Percentiles rank a stretch among this genome's conserved stretches.
These are phyloP conservation scores for Daldinia grandis DNA, from an alignment of 495 filamentous ascomycete genomes.

Conservation along the genomic window DNA sequence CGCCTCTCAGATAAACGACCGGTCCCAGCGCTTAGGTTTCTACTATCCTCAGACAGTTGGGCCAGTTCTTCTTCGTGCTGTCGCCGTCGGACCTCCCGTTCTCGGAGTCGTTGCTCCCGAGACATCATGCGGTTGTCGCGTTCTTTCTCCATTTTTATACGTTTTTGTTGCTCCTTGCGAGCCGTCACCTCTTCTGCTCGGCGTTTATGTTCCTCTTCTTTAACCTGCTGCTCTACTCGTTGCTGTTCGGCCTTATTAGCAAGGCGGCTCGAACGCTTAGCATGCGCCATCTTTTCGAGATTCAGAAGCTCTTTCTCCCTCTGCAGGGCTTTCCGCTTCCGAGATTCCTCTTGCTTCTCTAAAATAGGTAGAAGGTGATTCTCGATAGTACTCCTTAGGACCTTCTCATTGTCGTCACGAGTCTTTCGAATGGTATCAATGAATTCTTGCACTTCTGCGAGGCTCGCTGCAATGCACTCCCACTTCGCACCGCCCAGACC, in stretches of 20 bases:
- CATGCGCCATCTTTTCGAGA: slow-evolving; percentile 84
- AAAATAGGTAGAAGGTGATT: slow-evolving; percentile 84
- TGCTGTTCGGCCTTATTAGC: slow-evolving; percentile 82
- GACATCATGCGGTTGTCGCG: slow-evolving; percentile 84
- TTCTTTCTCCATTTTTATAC: slow-evolving; percentile 73
- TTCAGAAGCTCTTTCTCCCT: slow-evolving; percentile 82
- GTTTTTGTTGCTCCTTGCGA: slow-evolving; percentile 71
- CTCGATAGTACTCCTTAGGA: slow-evolving; percentile 70
- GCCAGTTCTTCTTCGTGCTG: slow-evolving; percentile 84
- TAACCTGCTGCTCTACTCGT: slow-evolving; percentile 72
- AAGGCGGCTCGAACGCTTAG: slow-evolving; percentile 90
- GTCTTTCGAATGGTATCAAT: slow-evolving; percentile 73
- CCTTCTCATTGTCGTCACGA: slow-evolving; percentile 83
- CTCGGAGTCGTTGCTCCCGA: slow-evolving; percentile 81
- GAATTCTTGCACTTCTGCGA: slow-evolving; percentile 78
- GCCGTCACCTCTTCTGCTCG: slow-evolving; percentile 70
- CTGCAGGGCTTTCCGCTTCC: slow-evolving; percentile 71
- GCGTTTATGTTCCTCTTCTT: slow-evolving; percentile 75
- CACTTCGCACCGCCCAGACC: slow-evolving; percentile 78
- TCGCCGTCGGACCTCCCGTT: slow-evolving; percentile 81
- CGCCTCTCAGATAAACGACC: slow-evolving; percentile 80
- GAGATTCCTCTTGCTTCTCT: slow-evolving; percentile 79
- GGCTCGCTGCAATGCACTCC: slow-evolving; percentile 87
- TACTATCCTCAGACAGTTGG: slow-evolving; percentile 78
- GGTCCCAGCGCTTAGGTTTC: slow-evolving; percentile 67